phyloP scores from a whole-genome alignment of 768 basidiomycete species.

The Trametes cinnabarina region DNA sequence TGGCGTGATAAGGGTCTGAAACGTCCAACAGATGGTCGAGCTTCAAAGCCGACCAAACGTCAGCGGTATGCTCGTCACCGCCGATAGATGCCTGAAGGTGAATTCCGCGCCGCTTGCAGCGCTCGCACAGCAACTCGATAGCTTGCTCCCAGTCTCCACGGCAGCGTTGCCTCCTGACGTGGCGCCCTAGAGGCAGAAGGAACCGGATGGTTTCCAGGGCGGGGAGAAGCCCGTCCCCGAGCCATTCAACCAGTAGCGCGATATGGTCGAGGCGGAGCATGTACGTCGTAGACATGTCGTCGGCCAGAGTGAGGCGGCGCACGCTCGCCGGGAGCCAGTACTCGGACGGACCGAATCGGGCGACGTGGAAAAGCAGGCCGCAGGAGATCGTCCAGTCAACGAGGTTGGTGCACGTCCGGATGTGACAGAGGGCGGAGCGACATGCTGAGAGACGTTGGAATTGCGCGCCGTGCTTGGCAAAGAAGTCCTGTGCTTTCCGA shows the following conservation, averaged over 20 bases:
- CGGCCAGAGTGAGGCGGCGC: neutral
- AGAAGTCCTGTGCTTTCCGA: neutral
- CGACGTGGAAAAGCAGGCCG: neutral
- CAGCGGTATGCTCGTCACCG: conserved; percentile 10
- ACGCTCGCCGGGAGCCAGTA: neutral
- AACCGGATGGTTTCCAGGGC: conserved; percentile 8
- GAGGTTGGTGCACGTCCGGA: conserved; percentile 2
- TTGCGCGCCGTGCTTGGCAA: neutral
- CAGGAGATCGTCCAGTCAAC: conserved; percentile 8
- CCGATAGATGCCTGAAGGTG: conserved; percentile 8
- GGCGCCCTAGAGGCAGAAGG: conserved; percentile 5
- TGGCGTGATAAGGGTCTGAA: neutral
- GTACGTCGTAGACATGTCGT: neutral
- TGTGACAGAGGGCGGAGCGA: neutral
- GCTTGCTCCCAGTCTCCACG: conserved; percentile 2
- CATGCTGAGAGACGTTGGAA: neutral
- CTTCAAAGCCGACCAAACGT: neutral
- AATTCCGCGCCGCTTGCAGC: neutral
- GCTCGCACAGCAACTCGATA: neutral
- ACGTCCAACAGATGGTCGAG: neutral
- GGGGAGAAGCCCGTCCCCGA: neutral
- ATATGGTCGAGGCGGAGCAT: conserved; percentile 3
- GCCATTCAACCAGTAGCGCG: neutral
- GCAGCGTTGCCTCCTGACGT: neutral
- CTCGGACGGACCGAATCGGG: neutral